Percentiles rank a stretch among this genome's conserved stretches.
These are phyloP conservation scores for Tothia fuscella DNA, from an alignment of 2,329 filamentous ascomycete species.

Conservation along the genomic window DNA sequence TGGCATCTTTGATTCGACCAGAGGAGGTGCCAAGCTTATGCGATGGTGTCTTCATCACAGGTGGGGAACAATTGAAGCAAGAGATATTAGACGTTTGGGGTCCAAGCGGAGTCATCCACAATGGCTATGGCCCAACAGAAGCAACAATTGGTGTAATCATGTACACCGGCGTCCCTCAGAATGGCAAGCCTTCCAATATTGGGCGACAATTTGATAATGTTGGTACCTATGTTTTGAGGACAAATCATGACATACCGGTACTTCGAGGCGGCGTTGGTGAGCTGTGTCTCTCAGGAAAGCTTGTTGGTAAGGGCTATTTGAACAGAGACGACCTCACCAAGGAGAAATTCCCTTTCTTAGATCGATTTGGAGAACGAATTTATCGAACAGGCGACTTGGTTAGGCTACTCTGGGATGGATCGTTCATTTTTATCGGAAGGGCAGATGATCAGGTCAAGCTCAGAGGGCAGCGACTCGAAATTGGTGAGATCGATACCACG, in stretches of 20 bases:
- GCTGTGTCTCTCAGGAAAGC: slow-evolving; percentile 72
- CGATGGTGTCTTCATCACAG: slow-evolving; percentile 81
- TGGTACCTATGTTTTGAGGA: slow-evolving; percentile 64
- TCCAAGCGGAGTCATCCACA: slow-evolving; percentile 68
- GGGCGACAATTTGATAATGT: slow-evolving; percentile 80
- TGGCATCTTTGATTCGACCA: slow-evolving; percentile 59
- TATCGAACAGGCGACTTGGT: slow-evolving; percentile 89
- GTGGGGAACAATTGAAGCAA: slow-evolving; percentile 76
- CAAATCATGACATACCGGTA: slow-evolving; percentile 58
- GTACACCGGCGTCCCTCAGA: slow-evolving; percentile 65
- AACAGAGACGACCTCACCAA: slow-evolving; percentile 65
- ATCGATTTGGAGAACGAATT: slow-evolving; percentile 35
- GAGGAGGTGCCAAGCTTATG: slow-evolving; percentile 70
- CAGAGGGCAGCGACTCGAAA: slow-evolving; percentile 76
- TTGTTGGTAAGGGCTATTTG: slow-evolving; percentile 84
- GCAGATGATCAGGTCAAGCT: slow-evolving; percentile 90
- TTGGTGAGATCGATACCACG: slow-evolving; percentile 80
- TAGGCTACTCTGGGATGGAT: slow-evolving; percentile 64
- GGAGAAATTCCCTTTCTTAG: slow-evolving; percentile 61
- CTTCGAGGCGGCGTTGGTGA: slow-evolving; percentile 72
- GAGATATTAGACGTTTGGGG: slow-evolving; percentile 86
- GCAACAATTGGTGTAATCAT: slow-evolving; percentile 89
- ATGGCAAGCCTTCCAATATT: slow-evolving; percentile 78
- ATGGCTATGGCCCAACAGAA: slow-evolving; percentile 83
- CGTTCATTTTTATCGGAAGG: slow-evolving; percentile 77